These are phyloP conservation scores for Hypocreales sp. DNA, from an alignment of 2,329 filamentous ascomycete species.

Conservation along the genomic window DNA sequence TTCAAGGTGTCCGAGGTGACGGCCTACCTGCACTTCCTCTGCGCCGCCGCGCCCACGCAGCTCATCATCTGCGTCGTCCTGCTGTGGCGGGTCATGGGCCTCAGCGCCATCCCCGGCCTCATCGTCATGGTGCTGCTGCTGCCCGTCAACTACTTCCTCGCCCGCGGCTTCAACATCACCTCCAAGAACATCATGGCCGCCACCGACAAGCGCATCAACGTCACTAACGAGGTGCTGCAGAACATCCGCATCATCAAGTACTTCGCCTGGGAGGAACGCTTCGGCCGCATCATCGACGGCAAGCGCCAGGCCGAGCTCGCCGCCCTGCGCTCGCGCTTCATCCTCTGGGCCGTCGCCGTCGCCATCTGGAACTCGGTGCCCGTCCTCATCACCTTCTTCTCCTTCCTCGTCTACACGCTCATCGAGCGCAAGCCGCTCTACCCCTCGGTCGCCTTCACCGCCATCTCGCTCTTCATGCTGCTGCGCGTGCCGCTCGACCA, in stretches of 20 bases:
- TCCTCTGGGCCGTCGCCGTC: conserved; percentile 82
- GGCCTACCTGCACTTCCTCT: conserved; percentile 90
- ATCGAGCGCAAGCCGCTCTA: conserved; percentile 80
- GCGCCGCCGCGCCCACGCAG: conserved; percentile 81
- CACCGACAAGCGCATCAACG: conserved; percentile 89
- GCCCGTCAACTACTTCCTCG: conserved; percentile 80
- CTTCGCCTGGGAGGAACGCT: conserved; percentile 95
- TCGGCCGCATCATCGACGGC: conserved; percentile 73
- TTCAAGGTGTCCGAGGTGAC: conserved; percentile 96
- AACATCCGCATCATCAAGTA: conserved; percentile 99
- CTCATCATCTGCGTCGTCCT: conserved; percentile 66
- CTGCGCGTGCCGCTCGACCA: conserved; percentile 88
- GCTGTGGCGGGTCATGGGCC: conserved; percentile 79
- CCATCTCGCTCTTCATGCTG: conserved; percentile 88
- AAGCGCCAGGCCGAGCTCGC: conserved; percentile 69
- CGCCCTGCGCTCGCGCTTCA: conserved; percentile 66
- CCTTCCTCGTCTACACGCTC: conserved; percentile 84
- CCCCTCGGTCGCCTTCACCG: conserved; percentile 88
- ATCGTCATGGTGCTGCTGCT: conserved; percentile 78
- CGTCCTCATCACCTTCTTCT: conserved; percentile 89
- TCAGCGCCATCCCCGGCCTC: conserved; percentile 87
- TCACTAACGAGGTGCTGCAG: conserved; percentile 90
- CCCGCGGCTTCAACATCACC: conserved; percentile 67
- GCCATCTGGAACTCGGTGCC: conserved; percentile 96
- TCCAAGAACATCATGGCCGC: conserved; percentile 86